Evolutionary conservation across 768 basidiomycete genomes (phyloP), one percentile per base, ranked within the genome.

Genomic region (Boletus fagicola): DNA sequence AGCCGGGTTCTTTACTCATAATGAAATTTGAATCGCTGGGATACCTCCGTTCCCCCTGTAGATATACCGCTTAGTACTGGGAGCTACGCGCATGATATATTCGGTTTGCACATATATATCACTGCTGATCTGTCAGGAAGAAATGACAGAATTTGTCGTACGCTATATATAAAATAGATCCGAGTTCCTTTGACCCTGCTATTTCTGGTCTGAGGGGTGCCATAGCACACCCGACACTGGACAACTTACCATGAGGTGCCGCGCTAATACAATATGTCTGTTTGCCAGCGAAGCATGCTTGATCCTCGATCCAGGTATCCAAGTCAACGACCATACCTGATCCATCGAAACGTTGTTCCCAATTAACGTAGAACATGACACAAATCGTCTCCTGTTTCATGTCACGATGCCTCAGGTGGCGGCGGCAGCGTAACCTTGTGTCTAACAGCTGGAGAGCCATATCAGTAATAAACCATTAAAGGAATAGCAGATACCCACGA

Each of bases 1-100:
- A 93, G 85, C 74, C 82, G 94, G 46, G 60, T 84, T 43, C 74
- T 91, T 58, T 84, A 83, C 65, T 68, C 69, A 20, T 72, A 28
- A 65, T 51, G 11, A 16, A 57, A 28, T n/a, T n/a, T n/a, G n/a
- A n/a, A n/a, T 47, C n/a, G 24, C 28, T 16, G 33, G 24, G 47
- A 51, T 24, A 4, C 36, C 38, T 35, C 48, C 18, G n/a, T 13
- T 28, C 18, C 40, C 24, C 5, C 45, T 43, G 35, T 24, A 22
- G 51, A 57, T 30, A 54, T 28, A 40, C 49, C 39, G 15, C 26
- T 49, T 39, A 42, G 50, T 35, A n/a, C 10, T 26, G 42, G 56
- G 57, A 55, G 33, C 39, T 28, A 48, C 16, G 51, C n/a, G 33
- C 6, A 26, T 52, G 49, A 51, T 49, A 46, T 53, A 39, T 43